Conservation (phyloP, 2,329 filamentous ascomycete species). For the Colletotrichum agaves region DNA sequence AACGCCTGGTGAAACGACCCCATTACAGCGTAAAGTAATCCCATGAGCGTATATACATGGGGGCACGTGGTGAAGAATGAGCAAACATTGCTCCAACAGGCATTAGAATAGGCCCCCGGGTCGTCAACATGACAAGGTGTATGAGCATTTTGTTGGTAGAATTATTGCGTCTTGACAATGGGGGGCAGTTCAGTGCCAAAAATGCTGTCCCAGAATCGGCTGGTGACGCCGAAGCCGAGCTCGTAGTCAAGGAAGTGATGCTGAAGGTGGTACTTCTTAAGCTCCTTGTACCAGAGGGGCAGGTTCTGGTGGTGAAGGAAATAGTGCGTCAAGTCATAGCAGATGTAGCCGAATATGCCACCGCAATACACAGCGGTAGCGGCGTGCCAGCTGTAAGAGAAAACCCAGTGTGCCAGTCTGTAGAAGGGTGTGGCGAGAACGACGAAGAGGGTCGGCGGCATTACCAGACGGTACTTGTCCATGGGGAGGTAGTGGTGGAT, state of each 20-base stretch:
- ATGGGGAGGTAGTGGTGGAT: constrained; percentile 99
- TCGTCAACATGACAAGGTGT: constrained; percentile 29
- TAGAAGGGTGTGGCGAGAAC: constrained; percentile 90
- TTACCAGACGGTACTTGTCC: constrained; percentile 96
- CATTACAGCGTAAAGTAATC: constrained; percentile 31
- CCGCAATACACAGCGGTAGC: constrained; percentile 85
- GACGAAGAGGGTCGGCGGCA: constrained; percentile 92
- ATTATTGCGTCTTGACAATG: constrained; percentile 50
- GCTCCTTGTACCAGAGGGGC: constrained; percentile 85
- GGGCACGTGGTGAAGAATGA: constrained; percentile 12
- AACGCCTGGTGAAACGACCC: constrained; percentile 29
- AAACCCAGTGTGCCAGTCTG: constrained; percentile 85
- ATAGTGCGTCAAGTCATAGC: constrained; percentile 98
- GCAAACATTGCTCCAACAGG: constrained; percentile 15
- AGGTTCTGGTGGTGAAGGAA: constrained; percentile 97
- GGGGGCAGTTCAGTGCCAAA: constrained; percentile 85
- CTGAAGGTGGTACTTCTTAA: constrained; percentile 97
- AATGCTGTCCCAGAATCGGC: constrained; percentile 91
- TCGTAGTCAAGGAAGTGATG: constrained; percentile 99
- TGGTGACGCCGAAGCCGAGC: constrained; percentile 96
- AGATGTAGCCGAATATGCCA: constrained; percentile 93
- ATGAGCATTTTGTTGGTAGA: neutral
- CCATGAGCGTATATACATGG: constrained; percentile 33
- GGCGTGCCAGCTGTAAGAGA: constrained; percentile 86
- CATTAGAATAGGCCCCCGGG: constrained; percentile 28